Evolutionary conservation across 345 rosid species (phyloP).

Genomic region (Moricandia moricandioides): DNA sequence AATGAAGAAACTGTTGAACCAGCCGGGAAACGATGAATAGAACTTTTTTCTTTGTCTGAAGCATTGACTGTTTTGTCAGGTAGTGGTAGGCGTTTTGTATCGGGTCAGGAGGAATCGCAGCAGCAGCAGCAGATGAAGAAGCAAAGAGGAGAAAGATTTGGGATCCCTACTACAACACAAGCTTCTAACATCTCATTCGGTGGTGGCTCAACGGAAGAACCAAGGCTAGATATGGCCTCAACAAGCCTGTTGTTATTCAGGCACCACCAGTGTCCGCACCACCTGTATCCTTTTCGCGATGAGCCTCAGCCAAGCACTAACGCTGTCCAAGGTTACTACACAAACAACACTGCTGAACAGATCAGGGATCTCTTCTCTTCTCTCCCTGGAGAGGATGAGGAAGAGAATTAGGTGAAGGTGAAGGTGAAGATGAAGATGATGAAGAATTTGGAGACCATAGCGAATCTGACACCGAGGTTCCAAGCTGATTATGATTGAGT

Average conservation of each 20-base stretch:
- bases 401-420: background rate
- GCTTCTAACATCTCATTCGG: slow-evolving; percentile 35
- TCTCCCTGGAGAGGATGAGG: slow-evolving; percentile 25
- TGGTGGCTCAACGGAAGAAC: slow-evolving; percentile 31
- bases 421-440: slow-evolving; percentile 39
- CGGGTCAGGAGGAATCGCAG: slow-evolving; percentile 44
- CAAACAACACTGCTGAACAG: slow-evolving; percentile 32
- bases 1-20: too few relatives aligned
- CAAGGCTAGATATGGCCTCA: slow-evolving; percentile 13
- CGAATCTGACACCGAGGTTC: slow-evolving; percentile 50
- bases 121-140: slow-evolving; percentile 61
- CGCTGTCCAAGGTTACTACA: slow-evolving; percentile 17
- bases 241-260: slow-evolving; percentile 33
- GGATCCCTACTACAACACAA: slow-evolving; percentile 15
- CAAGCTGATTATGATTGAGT: slow-evolving; percentile 38
- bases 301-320: slow-evolving; percentile 29
- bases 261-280: slow-evolving; percentile 23
- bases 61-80: slow-evolving; percentile 37
- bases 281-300: slow-evolving; percentile 32
- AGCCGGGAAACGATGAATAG: too few relatives aligned
- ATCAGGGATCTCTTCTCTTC: slow-evolving; percentile 33
- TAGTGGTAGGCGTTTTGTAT: slow-evolving; percentile 70
- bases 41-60: background rate
- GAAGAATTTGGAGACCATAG: slow-evolving; percentile 48
- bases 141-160: slow-evolving; percentile 40